A percentile compares a stretch with the other conserved stretches of the same genome.
phyloP scores from a whole-genome alignment of 352 stramenopile genomes.

The Pythium oligandrum region DNA sequence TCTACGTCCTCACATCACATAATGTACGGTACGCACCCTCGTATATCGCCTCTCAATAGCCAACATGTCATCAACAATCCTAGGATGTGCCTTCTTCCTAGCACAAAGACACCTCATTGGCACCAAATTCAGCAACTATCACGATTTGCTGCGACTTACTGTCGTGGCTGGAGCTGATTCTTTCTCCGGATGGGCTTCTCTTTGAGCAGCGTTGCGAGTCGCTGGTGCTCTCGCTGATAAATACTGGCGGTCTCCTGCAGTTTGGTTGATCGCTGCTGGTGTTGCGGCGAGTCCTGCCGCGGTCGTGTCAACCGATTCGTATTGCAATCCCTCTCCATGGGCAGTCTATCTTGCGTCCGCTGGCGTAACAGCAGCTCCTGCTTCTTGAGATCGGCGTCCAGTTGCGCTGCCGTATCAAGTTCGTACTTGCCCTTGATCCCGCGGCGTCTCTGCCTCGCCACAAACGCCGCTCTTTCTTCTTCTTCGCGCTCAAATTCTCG shows the following conservation, averaged over 20 bases:
- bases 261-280: slow-evolving; percentile 26
- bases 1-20: background rate
- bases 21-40: slow-evolving; percentile 15
- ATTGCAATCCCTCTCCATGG: background rate
- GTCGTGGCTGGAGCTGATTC: too few relatives aligned
- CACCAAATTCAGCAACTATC: background rate
- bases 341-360: background rate
- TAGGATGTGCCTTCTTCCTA: slow-evolving; percentile 31
- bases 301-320: too few relatives aligned
- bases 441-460: slow-evolving; percentile 7
- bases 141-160: background rate
- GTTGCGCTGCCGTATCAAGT: slow-evolving; percentile 30
- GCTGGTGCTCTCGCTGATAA: slow-evolving; percentile 65
- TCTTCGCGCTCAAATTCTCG: slow-evolving; percentile 49
- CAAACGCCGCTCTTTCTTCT: slow-evolving; percentile 22
- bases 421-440: slow-evolving; percentile 47
- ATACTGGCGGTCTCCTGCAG: slow-evolving; percentile 9
- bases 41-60: slow-evolving; percentile 49
- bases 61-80: slow-evolving; percentile 73
- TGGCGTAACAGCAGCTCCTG: slow-evolving; percentile 29
- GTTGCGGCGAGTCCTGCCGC: slow-evolving; percentile 13
- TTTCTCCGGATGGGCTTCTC: too few relatives aligned
- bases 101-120: too few relatives aligned
- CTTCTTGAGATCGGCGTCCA: slow-evolving; percentile 47
- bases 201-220: slow-evolving; percentile 24